Conservation (phyloP, 2,329 filamentous ascomycete species). For the Penicillium olsonii region DNA sequence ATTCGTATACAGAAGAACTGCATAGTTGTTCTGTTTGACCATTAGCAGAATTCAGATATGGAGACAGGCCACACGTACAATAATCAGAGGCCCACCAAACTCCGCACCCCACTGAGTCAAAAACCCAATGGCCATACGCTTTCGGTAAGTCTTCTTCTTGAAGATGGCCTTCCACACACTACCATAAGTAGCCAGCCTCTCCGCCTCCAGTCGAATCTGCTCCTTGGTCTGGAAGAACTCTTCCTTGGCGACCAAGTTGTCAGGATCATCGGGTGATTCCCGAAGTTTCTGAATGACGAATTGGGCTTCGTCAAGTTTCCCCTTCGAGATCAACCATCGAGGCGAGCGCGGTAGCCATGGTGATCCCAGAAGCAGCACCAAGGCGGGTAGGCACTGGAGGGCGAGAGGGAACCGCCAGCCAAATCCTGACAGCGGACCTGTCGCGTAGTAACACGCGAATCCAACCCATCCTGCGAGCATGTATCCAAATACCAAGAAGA, state of each 20-base stretch:
- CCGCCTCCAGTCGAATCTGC: slow-evolving; percentile 47
- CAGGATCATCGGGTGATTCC: slow-evolving; percentile 38
- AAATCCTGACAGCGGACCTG: slow-evolving; percentile 38
- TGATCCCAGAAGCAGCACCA: slow-evolving; percentile 44
- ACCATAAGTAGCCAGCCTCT: slow-evolving; percentile 44
- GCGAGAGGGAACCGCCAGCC: slow-evolving; percentile 50
- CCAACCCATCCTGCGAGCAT: slow-evolving; percentile 50
- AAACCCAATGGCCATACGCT: slow-evolving; percentile 55
- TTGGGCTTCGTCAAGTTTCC: slow-evolving; percentile 49
- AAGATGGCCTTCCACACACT: slow-evolving; percentile 49
- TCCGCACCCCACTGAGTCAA: slow-evolving; percentile 57
- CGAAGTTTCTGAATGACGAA: slow-evolving; percentile 45
- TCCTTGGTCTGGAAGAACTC: slow-evolving; percentile 52
- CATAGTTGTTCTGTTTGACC: slow-evolving; percentile 47
- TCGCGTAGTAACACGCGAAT: slow-evolving; percentile 48
- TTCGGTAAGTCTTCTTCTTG: slow-evolving; percentile 52
- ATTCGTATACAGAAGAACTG: slow-evolving; percentile 46
- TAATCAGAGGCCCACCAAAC: slow-evolving; percentile 55
- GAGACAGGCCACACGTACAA: slow-evolving; percentile 39
- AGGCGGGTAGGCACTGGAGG: slow-evolving; percentile 43
- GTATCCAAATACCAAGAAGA: slow-evolving; percentile 52
- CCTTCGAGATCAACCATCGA: slow-evolving; percentile 53
- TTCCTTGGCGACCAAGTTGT: slow-evolving; percentile 47
- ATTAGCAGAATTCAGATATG: slow-evolving; percentile 1
- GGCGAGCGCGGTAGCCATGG: slow-evolving; percentile 51